Evolutionary conservation across 495 filamentous ascomycete species (phyloP).

Genomic region (Aspergillus nanangensis): DNA sequence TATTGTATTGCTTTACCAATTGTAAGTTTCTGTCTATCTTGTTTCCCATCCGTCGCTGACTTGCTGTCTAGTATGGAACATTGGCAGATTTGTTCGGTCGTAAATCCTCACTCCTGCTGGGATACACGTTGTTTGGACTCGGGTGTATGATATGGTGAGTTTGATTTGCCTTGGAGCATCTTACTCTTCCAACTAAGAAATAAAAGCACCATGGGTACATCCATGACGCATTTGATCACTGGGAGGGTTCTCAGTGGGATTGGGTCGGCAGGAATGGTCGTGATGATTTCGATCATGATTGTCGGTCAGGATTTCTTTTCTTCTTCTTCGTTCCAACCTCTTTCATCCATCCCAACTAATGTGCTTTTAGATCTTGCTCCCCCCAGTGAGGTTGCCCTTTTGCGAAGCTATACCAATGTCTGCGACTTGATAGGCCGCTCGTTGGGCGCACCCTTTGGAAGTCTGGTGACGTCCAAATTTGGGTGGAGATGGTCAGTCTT

Average conservation of each 20-base stretch:
- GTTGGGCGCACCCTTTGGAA: constrained; percentile 3
- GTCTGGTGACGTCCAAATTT: not conserved
- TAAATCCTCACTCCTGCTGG: not conserved
- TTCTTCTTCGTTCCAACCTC: no score
- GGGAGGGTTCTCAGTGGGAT: constrained; percentile 1
- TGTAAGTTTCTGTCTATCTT: not conserved
- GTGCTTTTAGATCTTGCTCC: constrained; percentile 3
- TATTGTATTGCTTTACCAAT: constrained; percentile 7
- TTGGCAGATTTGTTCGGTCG: constrained; percentile 1
- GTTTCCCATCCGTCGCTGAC: not conserved
- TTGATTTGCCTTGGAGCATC: not conserved
- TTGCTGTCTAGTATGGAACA: not conserved
- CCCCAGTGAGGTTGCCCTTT: constrained; percentile 2
- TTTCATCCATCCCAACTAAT: no score
- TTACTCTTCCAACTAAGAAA: not conserved
- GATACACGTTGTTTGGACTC: constrained; percentile 1
- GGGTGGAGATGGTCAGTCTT: constrained; percentile 6
- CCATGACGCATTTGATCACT: not conserved
- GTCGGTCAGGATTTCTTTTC: not conserved
- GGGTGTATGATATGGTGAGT: constrained; percentile 4
- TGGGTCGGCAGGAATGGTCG: not conserved
- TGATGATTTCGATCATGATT: constrained; percentile 3
- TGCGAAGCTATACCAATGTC: constrained; percentile 4
- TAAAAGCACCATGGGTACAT: not conserved
- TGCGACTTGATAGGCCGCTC: constrained; percentile 1